Evolutionary conservation across 1,284 basidiomycete species (phyloP).

Genomic region (Ceratobasidium sp.): DNA sequence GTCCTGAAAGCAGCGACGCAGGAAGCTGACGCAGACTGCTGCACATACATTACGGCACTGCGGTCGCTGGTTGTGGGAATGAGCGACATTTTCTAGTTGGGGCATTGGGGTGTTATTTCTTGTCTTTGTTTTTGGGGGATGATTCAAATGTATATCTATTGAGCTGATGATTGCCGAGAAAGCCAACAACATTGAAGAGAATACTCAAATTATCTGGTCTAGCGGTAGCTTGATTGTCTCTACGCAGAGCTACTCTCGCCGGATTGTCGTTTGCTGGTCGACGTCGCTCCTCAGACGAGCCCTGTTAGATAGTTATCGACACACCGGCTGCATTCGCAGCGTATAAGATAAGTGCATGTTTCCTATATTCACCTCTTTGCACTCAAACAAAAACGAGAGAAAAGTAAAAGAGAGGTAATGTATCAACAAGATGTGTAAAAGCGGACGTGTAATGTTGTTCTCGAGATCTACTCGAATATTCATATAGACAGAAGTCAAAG

Average conservation of each 20-base stretch:
- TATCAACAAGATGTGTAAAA: not conserved
- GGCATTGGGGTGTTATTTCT: too few relatives aligned
- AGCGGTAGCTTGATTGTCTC: too few relatives aligned
- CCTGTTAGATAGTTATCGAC: too few relatives aligned
- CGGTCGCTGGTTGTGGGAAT: not conserved
- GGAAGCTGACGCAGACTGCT: not conserved
- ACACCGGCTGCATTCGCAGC: not conserved
- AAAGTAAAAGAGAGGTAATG: not conserved
- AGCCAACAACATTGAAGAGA: too few relatives aligned
- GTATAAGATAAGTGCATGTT: not conserved
- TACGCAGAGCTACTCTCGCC: too few relatives aligned
- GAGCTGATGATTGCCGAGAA: too few relatives aligned
- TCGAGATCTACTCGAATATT: not conserved
- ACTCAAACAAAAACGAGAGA: not conserved
- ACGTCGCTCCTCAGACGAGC: too few relatives aligned
- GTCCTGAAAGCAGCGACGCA: slow-evolving; percentile 27
- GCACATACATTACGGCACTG: slow-evolving; percentile 16
- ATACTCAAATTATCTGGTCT: too few relatives aligned
- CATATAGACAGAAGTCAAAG: not conserved
- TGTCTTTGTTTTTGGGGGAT: too few relatives aligned
- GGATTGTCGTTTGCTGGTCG: too few relatives aligned
- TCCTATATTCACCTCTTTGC: not conserved
- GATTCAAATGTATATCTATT: too few relatives aligned
- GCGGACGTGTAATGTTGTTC: not conserved
- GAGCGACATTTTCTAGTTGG: slow-evolving; percentile 6